Conservation (phyloP, 2,329 filamentous ascomycete genomes). For the Ophiostoma ips region DNA sequence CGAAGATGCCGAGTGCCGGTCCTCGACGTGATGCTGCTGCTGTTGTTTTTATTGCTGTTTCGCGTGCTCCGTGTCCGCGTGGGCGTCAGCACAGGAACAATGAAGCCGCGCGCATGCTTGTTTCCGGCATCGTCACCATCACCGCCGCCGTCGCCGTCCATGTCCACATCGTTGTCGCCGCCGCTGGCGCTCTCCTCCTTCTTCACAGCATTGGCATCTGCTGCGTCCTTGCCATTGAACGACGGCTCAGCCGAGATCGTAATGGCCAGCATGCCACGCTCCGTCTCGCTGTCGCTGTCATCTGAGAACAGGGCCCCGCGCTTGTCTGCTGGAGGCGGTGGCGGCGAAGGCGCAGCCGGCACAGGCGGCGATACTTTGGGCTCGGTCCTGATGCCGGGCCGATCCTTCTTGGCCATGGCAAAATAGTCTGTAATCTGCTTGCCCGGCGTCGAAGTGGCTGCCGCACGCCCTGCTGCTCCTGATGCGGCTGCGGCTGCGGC, state of each 20-base stretch:
- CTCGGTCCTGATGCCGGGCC: neutral
- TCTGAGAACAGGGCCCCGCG: too few relatives aligned
- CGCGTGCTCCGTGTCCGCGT: neutral
- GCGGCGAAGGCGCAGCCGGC: too few relatives aligned
- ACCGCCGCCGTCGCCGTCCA: constrained; percentile 1
- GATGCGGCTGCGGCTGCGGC: neutral
- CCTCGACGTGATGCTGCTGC: neutral
- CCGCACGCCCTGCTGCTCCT: neutral
- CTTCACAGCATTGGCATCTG: neutral
- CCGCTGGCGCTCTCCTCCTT: neutral
- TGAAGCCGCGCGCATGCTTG: neutral
- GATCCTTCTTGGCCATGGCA: neutral
- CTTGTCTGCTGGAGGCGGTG: too few relatives aligned
- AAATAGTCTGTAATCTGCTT: constrained; percentile 12
- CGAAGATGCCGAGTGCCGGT: neutral
- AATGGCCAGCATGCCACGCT: constrained; percentile 11
- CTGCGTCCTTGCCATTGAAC: neutral
- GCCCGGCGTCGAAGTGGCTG: neutral
- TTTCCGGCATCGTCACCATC: neutral
- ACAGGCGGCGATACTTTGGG: neutral
- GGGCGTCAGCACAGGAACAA: neutral
- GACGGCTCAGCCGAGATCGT: constrained; percentile 7
- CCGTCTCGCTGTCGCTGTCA: constrained; percentile 12
- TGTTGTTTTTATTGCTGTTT: neutral
- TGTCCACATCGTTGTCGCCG: neutral